Base-by-base conservation (phyloP, 2,329 filamentous ascomycete species). In the Claviceps quebecensis region DNA sequence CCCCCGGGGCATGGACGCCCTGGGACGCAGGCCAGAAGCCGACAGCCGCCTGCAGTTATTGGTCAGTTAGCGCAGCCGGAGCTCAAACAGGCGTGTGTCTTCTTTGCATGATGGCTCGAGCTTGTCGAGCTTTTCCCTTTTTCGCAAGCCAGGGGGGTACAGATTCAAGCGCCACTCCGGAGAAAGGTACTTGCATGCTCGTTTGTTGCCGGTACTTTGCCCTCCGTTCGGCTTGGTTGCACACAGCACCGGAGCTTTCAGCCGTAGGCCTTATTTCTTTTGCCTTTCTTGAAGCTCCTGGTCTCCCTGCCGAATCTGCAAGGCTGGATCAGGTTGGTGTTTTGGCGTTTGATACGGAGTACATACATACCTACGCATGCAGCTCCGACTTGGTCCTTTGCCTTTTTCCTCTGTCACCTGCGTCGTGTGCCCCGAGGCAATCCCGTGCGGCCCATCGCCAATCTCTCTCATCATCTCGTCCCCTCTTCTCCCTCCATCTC, bases 21-120 rank as follows among this genome's bases (percentile, higher is more conserved):
- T 48, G 23, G 45, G 38, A 29, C 47, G 38, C 29, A 46, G 29
- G 34, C 34, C 34, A 37, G 17, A 38, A 26, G 40, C 19, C 17
- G 22, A 4, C 9, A 40, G 39, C 5, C 39, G 39, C 16, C 39
- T 17, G 40, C 26, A 39, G 5, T 51, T 43, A 36, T 54, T 51
- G 49, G 52, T 34, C 47, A 37, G 40, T 36, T 34, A 41, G 36
- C 46, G 40, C 17, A 26, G 29, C 41, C 44, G 43, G 50, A 34
- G 47, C 47, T 50, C 44, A 26, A 51, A 48, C 37, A 38, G 45
- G 37, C 19, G 47, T 47, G 49, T 46, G 26, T 45, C 49, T 51
- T 53, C 52, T 50, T 53, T 50, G 49, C 40, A 43, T 23, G 39
- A 40, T 43, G 40, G 40, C 40, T 23, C 40, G 19, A 43, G 40